phyloP scores from a whole-genome alignment of 768 basidiomycete species.

The Suillus discolor region DNA sequence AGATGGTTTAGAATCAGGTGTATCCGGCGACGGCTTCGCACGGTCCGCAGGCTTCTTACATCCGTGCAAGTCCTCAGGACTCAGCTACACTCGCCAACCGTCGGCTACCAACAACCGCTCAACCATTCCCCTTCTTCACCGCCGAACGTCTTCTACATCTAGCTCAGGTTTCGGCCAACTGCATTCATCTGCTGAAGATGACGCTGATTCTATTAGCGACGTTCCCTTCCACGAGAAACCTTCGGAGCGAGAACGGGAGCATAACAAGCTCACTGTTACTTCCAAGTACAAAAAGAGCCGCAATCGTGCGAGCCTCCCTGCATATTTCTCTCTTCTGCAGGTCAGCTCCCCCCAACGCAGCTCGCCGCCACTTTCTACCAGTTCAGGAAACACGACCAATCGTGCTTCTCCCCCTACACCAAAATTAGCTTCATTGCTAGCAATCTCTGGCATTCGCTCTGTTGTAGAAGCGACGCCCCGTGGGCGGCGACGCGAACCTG shows the following conservation, averaged over 20 bases:
- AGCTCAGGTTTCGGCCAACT: constrained; percentile 33
- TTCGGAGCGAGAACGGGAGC: constrained; percentile 24
- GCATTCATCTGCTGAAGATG: constrained; percentile 48
- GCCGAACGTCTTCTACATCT: constrained; percentile 52
- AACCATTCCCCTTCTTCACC: constrained; percentile 57
- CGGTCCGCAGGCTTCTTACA: constrained; percentile 44
- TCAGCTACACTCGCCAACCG: constrained; percentile 70
- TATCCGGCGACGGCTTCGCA: constrained; percentile 38
- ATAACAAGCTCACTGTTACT: constrained; percentile 31
- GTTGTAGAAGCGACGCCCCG: constrained; percentile 49
- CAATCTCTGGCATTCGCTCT: constrained; percentile 37
- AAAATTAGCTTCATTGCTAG: constrained; percentile 42
- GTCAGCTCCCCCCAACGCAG: constrained; percentile 47
- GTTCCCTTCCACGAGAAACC: constrained; percentile 35
- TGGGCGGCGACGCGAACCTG: constrained; percentile 51
- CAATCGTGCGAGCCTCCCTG: constrained; percentile 73
- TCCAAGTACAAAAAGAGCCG: constrained; percentile 52
- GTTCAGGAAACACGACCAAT: constrained; percentile 46
- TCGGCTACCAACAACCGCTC: constrained; percentile 72
- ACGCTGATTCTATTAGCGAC: constrained; percentile 39
- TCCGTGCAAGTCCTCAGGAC: constrained; percentile 42
- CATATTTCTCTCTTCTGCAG: constrained; percentile 74
- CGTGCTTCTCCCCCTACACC: constrained; percentile 62
- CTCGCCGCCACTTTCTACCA: constrained; percentile 39
- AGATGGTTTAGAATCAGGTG: constrained; percentile 39